Base-by-base conservation (phyloP, 2,329 filamentous ascomycete species). In the Septoria petroselini region DNA sequence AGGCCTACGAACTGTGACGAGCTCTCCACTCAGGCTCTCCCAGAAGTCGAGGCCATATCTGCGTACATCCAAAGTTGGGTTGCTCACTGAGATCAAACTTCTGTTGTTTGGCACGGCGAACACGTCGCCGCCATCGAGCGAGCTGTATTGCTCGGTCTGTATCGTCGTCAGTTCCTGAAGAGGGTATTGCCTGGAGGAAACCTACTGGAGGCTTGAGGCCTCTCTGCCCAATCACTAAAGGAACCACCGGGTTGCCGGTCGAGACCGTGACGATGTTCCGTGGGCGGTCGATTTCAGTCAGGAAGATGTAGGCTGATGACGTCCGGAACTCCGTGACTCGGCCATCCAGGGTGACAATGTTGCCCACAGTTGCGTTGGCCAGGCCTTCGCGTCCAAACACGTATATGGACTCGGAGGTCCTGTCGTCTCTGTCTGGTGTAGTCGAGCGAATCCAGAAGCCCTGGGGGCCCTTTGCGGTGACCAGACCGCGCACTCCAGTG, bases 1-100 rank as follows among this genome's bases (percentile, higher is more conserved):
- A 1, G 81, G 78, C 38, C 69, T 74, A 57, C 73, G 74, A 39
- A 88, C 70, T 0, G 80, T 85, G 11, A 88, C 83, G 6, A 86
- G 72, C 67, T 87, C 82, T 21, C 84, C 85, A 46, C 72, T 74
- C 50, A 88, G 68, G 54, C 78, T 83, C 74, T 88, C 82, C 85
- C 84, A 88, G 63, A 87, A 88, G 65, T 88, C 85, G 23, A 88
- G 71, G 2, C 84, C 85, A 61, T 83, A 88, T 34, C 71, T 68
- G 17, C 70, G 69, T 1, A 84, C 84, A 53, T 84, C 66, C 31
- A 88, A 73, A 11, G 71, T 70, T 0, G 83, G 83, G 63, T 88
- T 87, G 27, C 64, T 70, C 4, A 66, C 70, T 2, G 82, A 84
- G 31, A 88, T 63, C 57, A 76, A 74, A 54, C 71, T 77, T 31